phyloP scores from a whole-genome alignment of 2,329 filamentous ascomycete species.

The Colletotrichum brevisporum region DNA sequence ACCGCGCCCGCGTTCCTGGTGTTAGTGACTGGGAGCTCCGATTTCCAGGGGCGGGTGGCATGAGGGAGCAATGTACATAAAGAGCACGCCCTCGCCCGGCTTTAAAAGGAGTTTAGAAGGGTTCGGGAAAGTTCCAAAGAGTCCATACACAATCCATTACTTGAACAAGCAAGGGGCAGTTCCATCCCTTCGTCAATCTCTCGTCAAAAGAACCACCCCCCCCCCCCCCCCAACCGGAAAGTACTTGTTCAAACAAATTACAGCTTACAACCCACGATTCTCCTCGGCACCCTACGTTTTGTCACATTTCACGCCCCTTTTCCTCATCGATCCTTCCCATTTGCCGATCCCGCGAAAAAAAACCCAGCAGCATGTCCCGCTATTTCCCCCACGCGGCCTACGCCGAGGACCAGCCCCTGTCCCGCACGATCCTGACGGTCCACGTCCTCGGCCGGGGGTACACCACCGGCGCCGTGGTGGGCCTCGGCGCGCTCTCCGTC shows the following conservation, averaged over 20 bases:
- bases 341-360: background rate
- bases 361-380: slow-evolving; percentile 62
- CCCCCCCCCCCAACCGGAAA: no score
- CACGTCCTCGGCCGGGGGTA: slow-evolving; percentile 72
- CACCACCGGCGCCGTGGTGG: slow-evolving; percentile 66
- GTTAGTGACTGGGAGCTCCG: background rate
- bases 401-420: slow-evolving; percentile 74
- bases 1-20: slow-evolving; percentile 7
- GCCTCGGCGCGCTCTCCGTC: slow-evolving; percentile 55
- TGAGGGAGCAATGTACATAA: background rate
- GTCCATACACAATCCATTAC: no score
- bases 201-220: no score
- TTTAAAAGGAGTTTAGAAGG: no score
- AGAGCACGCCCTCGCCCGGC: no score
- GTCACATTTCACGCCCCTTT: background rate
- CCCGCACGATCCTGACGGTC: slow-evolving; percentile 67
- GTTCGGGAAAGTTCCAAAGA: no score
- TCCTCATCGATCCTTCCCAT: background rate
- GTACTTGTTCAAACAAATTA: no score
- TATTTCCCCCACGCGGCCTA: slow-evolving; percentile 69
- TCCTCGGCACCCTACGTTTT: no score
- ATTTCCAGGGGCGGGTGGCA: background rate
- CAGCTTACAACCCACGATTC: no score
- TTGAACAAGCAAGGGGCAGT: no score
- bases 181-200: no score